Conservation (phyloP, 192 early-diverging fungal genomes). For the Radiomyces spectabilis region DNA sequence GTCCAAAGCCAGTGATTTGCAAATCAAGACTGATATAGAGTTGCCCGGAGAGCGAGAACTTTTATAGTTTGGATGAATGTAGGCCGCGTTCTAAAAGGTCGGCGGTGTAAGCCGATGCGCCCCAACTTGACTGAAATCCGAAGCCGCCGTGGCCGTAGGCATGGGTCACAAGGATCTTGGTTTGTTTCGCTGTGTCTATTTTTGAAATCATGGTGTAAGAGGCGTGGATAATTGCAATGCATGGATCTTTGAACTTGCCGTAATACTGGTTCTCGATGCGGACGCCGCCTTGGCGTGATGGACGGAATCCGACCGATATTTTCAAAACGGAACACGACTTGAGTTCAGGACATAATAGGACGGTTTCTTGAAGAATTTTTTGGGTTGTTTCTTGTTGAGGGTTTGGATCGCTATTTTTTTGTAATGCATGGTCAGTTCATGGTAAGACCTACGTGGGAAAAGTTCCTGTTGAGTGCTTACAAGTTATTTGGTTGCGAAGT, state of each 20-base stretch:
- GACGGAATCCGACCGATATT: conserved; percentile 45
- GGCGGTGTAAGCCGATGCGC: conserved; percentile 39
- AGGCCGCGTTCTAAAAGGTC: conserved; percentile 30
- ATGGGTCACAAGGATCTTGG: conserved; percentile 39
- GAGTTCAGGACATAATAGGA: conserved; percentile 1
- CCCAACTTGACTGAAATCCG: conserved; percentile 55
- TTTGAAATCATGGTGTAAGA: neutral
- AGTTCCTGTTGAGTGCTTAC: conserved; percentile 1
- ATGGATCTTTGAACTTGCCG: conserved; percentile 17
- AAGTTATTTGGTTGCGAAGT: conserved; percentile 20
- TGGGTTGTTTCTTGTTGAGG: neutral
- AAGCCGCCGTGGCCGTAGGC: conserved; percentile 63
- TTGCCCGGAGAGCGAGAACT: too few relatives aligned
- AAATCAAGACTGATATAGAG: too few relatives aligned
- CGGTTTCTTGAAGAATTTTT: neutral
- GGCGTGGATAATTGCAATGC: neutral
- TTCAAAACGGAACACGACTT: conserved; percentile 12
- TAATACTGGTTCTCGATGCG: conserved; percentile 39
- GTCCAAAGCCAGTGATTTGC: too few relatives aligned
- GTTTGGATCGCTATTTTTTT: too few relatives aligned
- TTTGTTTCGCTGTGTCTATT: conserved; percentile 4
- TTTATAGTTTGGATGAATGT: too few relatives aligned
- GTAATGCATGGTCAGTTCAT: too few relatives aligned
- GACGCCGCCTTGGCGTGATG: conserved; percentile 43
- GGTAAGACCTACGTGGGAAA: too few relatives aligned